Conservation (phyloP, 2,329 filamentous ascomycete species). For the Colletotrichum aenigma region DNA sequence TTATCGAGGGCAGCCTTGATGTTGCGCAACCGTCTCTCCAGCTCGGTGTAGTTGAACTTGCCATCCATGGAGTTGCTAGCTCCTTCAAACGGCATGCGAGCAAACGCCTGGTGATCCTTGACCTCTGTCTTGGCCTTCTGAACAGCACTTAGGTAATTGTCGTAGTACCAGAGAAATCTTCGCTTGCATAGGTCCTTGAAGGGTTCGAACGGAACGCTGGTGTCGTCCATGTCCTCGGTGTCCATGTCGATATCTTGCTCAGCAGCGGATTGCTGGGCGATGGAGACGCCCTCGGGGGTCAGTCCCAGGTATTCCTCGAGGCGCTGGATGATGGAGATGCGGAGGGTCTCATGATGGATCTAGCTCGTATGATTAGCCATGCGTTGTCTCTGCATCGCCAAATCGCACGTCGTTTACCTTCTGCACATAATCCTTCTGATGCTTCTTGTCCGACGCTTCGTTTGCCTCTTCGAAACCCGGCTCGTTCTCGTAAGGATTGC, state of each 20-base stretch:
- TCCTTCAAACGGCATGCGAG: slow-evolving; percentile 88
- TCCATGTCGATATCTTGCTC: slow-evolving; percentile 47
- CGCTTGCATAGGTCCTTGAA: slow-evolving; percentile 92
- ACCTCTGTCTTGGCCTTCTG: slow-evolving; percentile 68
- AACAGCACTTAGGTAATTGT: slow-evolving; percentile 79
- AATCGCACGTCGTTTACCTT: slow-evolving; percentile 63
- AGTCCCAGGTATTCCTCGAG: slow-evolving; percentile 81
- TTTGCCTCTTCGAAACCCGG: slow-evolving; percentile 87
- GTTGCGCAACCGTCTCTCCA: slow-evolving; percentile 70
- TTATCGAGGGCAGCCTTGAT: slow-evolving; percentile 74
- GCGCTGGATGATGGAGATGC: slow-evolving; percentile 84
- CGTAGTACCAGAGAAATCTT: slow-evolving; percentile 94
- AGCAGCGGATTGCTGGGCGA: slow-evolving; percentile 31
- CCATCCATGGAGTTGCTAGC: slow-evolving; percentile 82
- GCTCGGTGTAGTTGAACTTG: slow-evolving; percentile 77
- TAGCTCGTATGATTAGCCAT: slow-evolving; percentile 39
- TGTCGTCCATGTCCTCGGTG: slow-evolving; percentile 58
- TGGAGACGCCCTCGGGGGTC: slow-evolving; percentile 50
- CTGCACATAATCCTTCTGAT: slow-evolving; percentile 75
- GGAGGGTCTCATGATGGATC: slow-evolving; percentile 90
- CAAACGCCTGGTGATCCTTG: slow-evolving; percentile 68
- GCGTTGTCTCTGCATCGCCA: not conserved
- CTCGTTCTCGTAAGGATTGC: slow-evolving; percentile 95
- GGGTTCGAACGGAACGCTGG: slow-evolving; percentile 71
- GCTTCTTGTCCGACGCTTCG: slow-evolving; percentile 70